These are phyloP conservation scores for Fraxinus xanthoxyloides DNA, from an alignment of 305 asterid species.

Conservation along the genomic window DNA sequence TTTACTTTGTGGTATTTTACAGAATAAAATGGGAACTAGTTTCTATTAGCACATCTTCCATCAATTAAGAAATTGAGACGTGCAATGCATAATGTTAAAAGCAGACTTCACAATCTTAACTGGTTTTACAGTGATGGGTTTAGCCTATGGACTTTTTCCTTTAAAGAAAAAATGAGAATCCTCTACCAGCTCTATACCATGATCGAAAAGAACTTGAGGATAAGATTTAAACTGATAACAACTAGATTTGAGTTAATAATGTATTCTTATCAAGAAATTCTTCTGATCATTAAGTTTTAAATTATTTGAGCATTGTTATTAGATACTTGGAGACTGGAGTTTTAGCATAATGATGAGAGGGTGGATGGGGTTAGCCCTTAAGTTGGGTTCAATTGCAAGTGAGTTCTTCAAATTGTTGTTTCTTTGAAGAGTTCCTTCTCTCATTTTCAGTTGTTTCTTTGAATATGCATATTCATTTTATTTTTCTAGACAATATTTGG, in stretches of 20 bases:
- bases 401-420: neutral
- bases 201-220: neutral
- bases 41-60: neutral
- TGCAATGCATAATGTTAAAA: neutral
- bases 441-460: neutral
- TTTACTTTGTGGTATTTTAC: neutral
- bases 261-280: neutral
- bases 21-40: neutral
- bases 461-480: neutral
- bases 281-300: neutral
- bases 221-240: neutral
- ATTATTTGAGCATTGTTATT: neutral
- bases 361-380: neutral
- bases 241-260: neutral
- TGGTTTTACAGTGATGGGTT: neutral
- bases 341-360: neutral
- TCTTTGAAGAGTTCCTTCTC: neutral
- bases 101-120: neutral
- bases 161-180: neutral
- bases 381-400: neutral
- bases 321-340: neutral
- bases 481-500: neutral
- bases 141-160: neutral
- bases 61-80: neutral
- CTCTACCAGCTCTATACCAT: neutral